A percentile compares a stretch with the other conserved stretches of the same genome.
Conservation (phyloP, 1,284 basidiomycete species). For the Wolfiporia cocos region DNA sequence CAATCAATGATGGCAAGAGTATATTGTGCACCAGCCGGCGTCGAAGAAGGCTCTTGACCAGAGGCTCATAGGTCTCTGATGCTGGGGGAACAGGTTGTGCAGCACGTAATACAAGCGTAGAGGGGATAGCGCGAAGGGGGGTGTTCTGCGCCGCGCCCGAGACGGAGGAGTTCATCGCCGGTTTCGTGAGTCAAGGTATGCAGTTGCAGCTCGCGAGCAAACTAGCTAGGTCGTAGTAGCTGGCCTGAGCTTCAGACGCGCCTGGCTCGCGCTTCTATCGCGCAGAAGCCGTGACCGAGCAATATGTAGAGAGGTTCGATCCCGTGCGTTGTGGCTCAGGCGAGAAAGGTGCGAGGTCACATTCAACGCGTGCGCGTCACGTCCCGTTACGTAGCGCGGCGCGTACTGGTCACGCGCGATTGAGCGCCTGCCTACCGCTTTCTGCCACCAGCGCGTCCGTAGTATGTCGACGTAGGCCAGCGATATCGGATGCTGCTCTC, state of each 20-base stretch:
- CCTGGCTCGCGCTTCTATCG: background rate
- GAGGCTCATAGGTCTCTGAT: conserved; percentile 50
- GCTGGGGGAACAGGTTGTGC: conserved; percentile 42
- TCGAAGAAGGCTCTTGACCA: conserved; percentile 48
- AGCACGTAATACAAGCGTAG: conserved; percentile 36
- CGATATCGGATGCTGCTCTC: too few species aligned
- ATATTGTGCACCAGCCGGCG: conserved; percentile 48
- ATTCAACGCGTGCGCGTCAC: background rate
- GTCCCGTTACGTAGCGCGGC: background rate
- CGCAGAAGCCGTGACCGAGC: too few species aligned
- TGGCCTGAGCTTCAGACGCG: too few species aligned
- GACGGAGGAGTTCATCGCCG: background rate
- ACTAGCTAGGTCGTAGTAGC: too few species aligned
- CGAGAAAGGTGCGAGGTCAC: background rate
- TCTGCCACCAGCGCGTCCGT: too few species aligned
- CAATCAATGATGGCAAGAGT: conserved; percentile 42
- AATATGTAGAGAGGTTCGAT: too few species aligned
- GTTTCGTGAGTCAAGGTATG: background rate
- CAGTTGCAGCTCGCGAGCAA: too few species aligned
- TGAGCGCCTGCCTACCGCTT: too few species aligned
- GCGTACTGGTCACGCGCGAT: too few species aligned
- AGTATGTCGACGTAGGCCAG: too few species aligned
- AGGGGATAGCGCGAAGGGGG: conserved; percentile 25
- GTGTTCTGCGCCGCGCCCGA: conserved; percentile 6
- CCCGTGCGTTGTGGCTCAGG: too few species aligned